Percentiles rank a stretch among this genome's conserved stretches.
Evolutionary conservation across 164 flowering plant genomes (phyloP).

Genomic region (Vitis amurensis): DNA sequence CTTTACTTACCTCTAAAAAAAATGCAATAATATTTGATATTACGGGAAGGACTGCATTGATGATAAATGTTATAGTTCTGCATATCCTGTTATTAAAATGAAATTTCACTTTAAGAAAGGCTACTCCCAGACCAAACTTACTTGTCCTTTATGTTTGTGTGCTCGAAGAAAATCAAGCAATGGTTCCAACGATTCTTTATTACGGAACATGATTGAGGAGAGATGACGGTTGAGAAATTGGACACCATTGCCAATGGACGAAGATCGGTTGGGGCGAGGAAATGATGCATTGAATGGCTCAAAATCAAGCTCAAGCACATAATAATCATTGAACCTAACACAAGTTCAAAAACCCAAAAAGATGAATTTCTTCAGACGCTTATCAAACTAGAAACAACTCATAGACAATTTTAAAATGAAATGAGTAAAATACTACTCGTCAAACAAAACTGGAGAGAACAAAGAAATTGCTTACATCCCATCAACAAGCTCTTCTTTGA

Average conservation of each 20-base stretch:
- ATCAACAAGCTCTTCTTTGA: conserved; percentile 85
- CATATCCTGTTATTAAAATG: too few relatives aligned
- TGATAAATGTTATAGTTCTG: too few relatives aligned
- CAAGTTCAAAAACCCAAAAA: neutral
- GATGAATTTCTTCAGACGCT: neutral
- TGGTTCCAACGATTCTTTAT: conserved; percentile 85
- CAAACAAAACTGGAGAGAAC: neutral
- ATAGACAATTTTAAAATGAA: neutral
- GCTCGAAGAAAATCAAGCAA: conserved; percentile 81
- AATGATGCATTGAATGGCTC: conserved; percentile 89
- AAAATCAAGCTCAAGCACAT: conserved; percentile 84
- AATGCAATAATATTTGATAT: too few relatives aligned
- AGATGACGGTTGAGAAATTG: conserved; percentile 96
- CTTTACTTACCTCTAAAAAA: too few relatives aligned
- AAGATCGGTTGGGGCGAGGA: conserved; percentile 80
- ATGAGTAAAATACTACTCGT: neutral
- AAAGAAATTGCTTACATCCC: conserved; percentile 42
- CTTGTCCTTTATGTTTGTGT: conserved; percentile 81
- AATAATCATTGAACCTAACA: conserved; percentile 39
- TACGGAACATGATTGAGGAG: conserved; percentile 84
- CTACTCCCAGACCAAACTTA: conserved; percentile 33
- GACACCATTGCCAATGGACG: conserved; percentile 94
- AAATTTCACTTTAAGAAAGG: neutral
- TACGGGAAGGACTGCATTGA: too few relatives aligned
- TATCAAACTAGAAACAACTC: neutral